Conservation (phyloP, 768 basidiomycete species). For the Suillus americanus region DNA sequence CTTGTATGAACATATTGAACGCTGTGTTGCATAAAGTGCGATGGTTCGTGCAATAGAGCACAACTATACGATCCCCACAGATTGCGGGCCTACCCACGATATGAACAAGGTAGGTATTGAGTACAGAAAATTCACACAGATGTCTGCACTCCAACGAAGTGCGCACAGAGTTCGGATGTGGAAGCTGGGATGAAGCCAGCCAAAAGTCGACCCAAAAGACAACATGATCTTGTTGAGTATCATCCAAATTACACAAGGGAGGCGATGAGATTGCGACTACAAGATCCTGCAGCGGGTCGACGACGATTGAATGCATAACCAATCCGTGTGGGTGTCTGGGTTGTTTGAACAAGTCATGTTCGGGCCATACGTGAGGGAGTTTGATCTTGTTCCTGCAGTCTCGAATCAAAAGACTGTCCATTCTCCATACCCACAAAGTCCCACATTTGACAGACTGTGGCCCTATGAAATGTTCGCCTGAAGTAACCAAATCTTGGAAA, state of each 20-base stretch:
- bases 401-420: background rate
- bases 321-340: background rate
- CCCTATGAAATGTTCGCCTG: background rate
- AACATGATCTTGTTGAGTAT: background rate
- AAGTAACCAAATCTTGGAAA: background rate
- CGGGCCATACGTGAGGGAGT: background rate
- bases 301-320: background rate
- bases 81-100: background rate
- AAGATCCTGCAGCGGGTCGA: conserved; percentile 2
- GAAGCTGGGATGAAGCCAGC: background rate
- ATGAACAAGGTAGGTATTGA: background rate
- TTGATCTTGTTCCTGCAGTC: background rate
- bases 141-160: background rate
- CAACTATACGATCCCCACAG: background rate
- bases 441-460: background rate
- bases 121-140: background rate
- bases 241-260: background rate
- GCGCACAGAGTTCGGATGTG: background rate
- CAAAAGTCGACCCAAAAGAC: background rate
- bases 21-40: background rate
- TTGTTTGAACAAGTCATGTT: background rate
- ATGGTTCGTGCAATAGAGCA: background rate
- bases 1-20: background rate
- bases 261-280: background rate
- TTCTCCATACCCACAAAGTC: background rate